A percentile compares a stretch with the other conserved stretches of the same genome.
Evolutionary conservation across 2,329 filamentous ascomycete genomes (phyloP).

Genomic region (Fusarium nurragi): DNA sequence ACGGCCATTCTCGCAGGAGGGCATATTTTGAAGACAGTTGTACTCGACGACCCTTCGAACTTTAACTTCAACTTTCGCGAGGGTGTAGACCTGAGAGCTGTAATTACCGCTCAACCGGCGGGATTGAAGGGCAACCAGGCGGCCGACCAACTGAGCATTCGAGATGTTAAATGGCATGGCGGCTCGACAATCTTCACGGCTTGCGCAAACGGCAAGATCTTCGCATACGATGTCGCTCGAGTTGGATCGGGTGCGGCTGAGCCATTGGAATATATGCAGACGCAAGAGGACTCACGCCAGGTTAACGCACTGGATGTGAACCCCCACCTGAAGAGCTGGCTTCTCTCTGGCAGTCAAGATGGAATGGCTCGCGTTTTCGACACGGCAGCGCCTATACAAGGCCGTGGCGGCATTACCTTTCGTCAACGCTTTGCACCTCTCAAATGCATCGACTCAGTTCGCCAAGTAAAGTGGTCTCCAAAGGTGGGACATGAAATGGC

Average conservation of each 20-base stretch:
- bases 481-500: constrained; percentile 69
- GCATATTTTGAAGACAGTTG: constrained; percentile 69
- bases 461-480: constrained; percentile 73
- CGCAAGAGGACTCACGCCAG: constrained; percentile 69
- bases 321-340: constrained; percentile 64
- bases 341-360: constrained; percentile 72
- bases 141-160: constrained; percentile 69
- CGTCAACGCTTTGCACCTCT: constrained; percentile 55
- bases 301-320: constrained; percentile 72
- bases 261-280: constrained; percentile 65
- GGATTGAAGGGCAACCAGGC: constrained; percentile 53
- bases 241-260: constrained; percentile 55
- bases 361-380: constrained; percentile 71
- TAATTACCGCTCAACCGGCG: constrained; percentile 60
- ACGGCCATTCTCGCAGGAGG: constrained; percentile 66
- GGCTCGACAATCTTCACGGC: constrained; percentile 69
- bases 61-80: constrained; percentile 60
- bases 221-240: constrained; percentile 68
- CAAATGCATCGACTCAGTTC: constrained; percentile 57
- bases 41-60: constrained; percentile 58
- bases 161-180: constrained; percentile 68
- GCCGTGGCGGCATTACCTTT: constrained; percentile 61
- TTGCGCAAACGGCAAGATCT: constrained; percentile 71
- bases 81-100: constrained; percentile 65
- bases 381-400: constrained; percentile 59